Evolutionary conservation across 192 early-diverging fungal genomes (phyloP), one percentile per base, ranked within the genome.

Genomic region (Linnemannia hyalina): DNA sequence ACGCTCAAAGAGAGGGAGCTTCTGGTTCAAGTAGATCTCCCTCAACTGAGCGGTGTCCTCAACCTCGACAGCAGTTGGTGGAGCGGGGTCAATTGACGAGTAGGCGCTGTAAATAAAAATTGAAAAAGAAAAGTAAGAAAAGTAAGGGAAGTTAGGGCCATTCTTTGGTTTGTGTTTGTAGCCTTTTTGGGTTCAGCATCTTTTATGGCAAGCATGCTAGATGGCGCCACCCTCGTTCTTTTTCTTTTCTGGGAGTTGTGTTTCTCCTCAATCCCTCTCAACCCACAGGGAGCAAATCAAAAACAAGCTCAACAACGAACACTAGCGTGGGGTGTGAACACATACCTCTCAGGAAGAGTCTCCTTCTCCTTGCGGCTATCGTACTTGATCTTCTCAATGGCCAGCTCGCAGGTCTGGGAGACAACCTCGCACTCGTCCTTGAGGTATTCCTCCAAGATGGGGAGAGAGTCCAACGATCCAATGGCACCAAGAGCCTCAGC

Each of bases 401-500:
- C 97, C 70, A 99, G 74, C 69, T 97, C 95, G 74, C 96, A 97
- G 0, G 98, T 99, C 83, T 99, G 95, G 8, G 94, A 91, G 26
- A 99, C 94, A 6, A 94, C 93, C 74, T 88, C 88, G 70, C 87
- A 90, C 29, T 90, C 80, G 72, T 98, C 96, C 73, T 94, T 89
- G 38, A 94, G 87, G 89, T 95, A 98, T 52, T 92, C 88, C 85
- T 96, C 93, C 26, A 99, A 89, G 72, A 96, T 90, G 1, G 91
- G 89, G 42, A 98, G 73, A 3, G 93, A 92, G 10, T 90, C 88
- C 9, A 90, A 83, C 42, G 95, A 91, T 5, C 96, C 97, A 78
- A 99, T 96, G 6, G 98, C 98, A 32, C 97, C 97, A 72, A 99
- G 88, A 3, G 98, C 97, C 89, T 99, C 98, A 15, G 97, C 98